Evolutionary conservation across 1,284 basidiomycete species (phyloP), one percentile per base, ranked within the genome.

Genomic region (Chiua sp.): DNA sequence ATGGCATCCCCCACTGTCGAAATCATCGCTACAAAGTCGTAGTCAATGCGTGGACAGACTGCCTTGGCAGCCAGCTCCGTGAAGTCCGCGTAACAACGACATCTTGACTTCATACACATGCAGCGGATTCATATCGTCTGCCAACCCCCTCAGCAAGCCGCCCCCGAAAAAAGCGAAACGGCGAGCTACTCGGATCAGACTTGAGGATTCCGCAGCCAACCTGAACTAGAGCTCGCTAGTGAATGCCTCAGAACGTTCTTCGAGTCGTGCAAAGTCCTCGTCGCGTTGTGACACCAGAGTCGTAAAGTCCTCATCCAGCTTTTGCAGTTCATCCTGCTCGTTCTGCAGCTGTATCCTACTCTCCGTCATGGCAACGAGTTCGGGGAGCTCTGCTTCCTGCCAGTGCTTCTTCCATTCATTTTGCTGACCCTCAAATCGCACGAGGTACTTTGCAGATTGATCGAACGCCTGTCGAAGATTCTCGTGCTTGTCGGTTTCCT

Each of bases 361-460:
- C 57, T 90, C 86, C n/a, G 88, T 82, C 51, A 79, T 78, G 47
- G 80, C 77, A 12, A 90, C 70, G 52, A 87, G 81, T 35, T 82
- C 82, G 13, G 76, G 71, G 11, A 92, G 78, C 57, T 87, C 86
- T 0, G 72, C 73, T 69, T 95, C 92, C 56, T n/a, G n/a, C n/a
- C n/a, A n/a, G n/a, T 85, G 81, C 32, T 73, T 72, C 32, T 75
- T 77, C 87, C 90, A 92, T 16, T 86, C 84, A 58, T 86, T 85
- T 68, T 92, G 87, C 66, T 95, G 90, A 59, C 79, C 78, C 77
- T 96, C 94, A 49, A 97, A 78, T 3, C 88, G 82, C 7, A 91
- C 87, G 20, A 96, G 84, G 69, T 95, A 92, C 62, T 92, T 90
- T 0, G 93, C 90, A 16, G 95, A 91, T 64, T 93, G 85, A 60